Base-by-base conservation (phyloP, 768 basidiomycete species). In the Fomitopsis pulvina region DNA sequence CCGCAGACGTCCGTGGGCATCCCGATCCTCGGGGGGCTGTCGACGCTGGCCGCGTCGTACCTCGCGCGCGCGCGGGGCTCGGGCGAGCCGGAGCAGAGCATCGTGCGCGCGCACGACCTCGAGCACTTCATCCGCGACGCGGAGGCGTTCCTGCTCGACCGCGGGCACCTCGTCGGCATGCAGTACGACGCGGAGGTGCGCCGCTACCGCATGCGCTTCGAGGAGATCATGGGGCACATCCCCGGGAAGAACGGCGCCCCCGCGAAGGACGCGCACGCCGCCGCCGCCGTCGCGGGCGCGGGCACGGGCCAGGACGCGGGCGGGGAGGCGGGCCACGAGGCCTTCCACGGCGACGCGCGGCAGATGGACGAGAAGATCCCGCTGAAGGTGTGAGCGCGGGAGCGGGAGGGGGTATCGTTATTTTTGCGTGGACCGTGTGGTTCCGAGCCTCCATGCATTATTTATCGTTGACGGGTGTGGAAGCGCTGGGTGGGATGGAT, bases 1-100 rank as follows among this genome's bases (percentile, higher is more conserved):
- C 27, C 42, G 22, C 48, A 73, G 71, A 64, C 67, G 0, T 68
- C 69, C 20, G 52, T 76, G 24, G 63, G 65, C 14, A 71, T 70
- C 16, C 58, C 74, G 3, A 39, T 74, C 27, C 64, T 77, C 29
- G 76, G 87, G 27, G 85, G 80, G n/a, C 50, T 83, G 10, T 64
- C 85, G 3, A 89, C 86, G 0, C 20, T 87, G 18, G 74, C 82
- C 12, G 85, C 86, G 16, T 82, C 85, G 1, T 88, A 83, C 63
- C 71, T 89, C 22, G 87, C 86, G 2, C 78, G 81, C 11, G 73
- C 77, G 22, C 78, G 85, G 24, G 83, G 85, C 10, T 80, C 83
- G 0, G 77, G 77, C 30, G 86, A 88, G 56, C 87, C 87, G 1
- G 83, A 87, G 52, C 45, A 74, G n/a, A 84, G 83, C 0, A 69